These are phyloP conservation scores for Trametes pubescens DNA, from an alignment of 1,284 basidiomycete genomes.

Conservation along the genomic window DNA sequence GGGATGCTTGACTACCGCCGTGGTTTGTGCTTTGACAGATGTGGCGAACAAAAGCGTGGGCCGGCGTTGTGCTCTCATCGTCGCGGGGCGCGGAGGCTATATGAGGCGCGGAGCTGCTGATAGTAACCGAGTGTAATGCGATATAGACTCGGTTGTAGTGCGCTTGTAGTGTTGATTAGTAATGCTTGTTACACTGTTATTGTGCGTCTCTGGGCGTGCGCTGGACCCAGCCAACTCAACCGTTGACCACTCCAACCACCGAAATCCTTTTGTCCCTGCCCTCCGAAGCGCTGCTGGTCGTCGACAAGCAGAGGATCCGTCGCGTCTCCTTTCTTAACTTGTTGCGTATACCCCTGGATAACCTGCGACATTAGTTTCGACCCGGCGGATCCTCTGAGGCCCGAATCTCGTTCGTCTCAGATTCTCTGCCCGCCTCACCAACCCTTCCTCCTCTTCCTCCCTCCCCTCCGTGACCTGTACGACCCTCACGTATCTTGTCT, in stretches of 20 bases:
- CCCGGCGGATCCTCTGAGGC: slow-evolving; percentile 61
- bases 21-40: slow-evolving; percentile 3
- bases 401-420: slow-evolving; percentile 27
- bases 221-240: slow-evolving; percentile 29
- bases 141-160: slow-evolving; percentile 9
- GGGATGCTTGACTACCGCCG: background rate
- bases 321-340: slow-evolving; percentile 53
- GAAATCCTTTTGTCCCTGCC: slow-evolving; percentile 30
- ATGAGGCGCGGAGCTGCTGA: slow-evolving; percentile 5
- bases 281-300: slow-evolving; percentile 32
- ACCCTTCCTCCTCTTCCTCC: slow-evolving; percentile 28
- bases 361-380: slow-evolving; percentile 53
- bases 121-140: slow-evolving; percentile 20
- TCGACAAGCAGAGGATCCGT: slow-evolving; percentile 53
- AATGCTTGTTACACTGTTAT: slow-evolving; percentile 7
- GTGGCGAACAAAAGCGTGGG: slow-evolving; percentile 15
- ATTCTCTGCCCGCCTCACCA: slow-evolving; percentile 26
- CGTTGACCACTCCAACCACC: slow-evolving; percentile 28
- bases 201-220: slow-evolving; percentile 14
- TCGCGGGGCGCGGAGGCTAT: slow-evolving; percentile 1
- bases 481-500: slow-evolving; percentile 27
- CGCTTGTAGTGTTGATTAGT: slow-evolving; percentile 14
- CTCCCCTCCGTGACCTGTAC: slow-evolving; percentile 20
- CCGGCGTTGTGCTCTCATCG: slow-evolving; percentile 1
- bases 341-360: slow-evolving; percentile 50